phyloP scores from a whole-genome alignment of 306 rosid species.

The Glycine latifolia region DNA sequence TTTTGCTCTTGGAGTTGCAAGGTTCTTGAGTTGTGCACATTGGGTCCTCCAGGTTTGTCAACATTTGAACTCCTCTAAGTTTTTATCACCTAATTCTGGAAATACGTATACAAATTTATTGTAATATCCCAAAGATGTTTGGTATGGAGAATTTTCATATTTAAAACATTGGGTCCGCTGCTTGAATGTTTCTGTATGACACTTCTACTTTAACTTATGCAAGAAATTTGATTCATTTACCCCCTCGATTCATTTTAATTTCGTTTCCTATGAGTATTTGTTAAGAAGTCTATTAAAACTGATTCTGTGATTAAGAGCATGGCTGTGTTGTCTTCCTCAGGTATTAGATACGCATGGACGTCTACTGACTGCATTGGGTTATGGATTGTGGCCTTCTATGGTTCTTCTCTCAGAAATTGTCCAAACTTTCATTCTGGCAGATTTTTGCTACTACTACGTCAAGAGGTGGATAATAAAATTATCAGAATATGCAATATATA shows the following conservation, averaged over 20 bases:
- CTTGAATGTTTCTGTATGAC: constrained; percentile 9
- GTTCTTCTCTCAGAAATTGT: constrained; percentile 77
- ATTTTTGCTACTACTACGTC: constrained; percentile 83
- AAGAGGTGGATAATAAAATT: constrained; percentile 58
- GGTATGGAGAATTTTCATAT: neutral
- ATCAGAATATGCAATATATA: constrained; percentile 6
- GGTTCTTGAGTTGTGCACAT: constrained; percentile 91
- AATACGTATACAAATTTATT: neutral
- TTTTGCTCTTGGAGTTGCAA: constrained; percentile 81
- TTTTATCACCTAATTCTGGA: constrained; percentile 8
- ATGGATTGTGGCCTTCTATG: constrained; percentile 81
- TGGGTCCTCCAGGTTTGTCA: constrained; percentile 80
- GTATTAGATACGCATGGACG: constrained; percentile 72
- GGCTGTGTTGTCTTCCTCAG: constrained; percentile 46
- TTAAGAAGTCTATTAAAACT: neutral
- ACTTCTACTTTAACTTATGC: neutral
- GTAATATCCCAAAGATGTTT: constrained; percentile 18
- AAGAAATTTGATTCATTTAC: neutral
- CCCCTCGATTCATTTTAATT: neutral
- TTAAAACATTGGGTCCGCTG: neutral
- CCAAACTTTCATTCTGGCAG: constrained; percentile 85
- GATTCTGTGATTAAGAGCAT: neutral
- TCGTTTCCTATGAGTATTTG: neutral
- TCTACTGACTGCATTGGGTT: constrained; percentile 72
- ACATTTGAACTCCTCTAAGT: constrained; percentile 14